Conservation (phyloP, 2,329 filamentous ascomycete genomes). For the Capronia epimyces region DNA sequence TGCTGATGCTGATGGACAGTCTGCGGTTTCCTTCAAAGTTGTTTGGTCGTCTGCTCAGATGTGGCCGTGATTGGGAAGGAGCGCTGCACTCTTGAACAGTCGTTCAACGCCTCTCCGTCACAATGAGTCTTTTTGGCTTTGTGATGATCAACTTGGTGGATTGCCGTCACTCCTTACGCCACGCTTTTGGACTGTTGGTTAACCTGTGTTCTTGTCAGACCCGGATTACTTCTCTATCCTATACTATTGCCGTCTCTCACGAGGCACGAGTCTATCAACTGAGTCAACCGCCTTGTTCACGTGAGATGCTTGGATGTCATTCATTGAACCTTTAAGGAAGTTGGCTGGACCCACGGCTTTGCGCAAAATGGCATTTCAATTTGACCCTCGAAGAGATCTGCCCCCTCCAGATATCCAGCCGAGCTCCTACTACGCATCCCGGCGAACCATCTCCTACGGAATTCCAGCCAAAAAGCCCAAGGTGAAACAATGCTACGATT, state of each 20-base stretch:
- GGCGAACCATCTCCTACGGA: conserved; percentile 7
- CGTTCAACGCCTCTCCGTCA: too few species aligned
- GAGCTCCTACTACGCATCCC: conserved; percentile 18
- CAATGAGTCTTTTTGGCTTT: too few species aligned
- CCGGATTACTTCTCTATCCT: too few species aligned
- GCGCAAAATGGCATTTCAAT: conserved; percentile 10
- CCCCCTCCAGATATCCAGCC: conserved; percentile 18
- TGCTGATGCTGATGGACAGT: too few species aligned
- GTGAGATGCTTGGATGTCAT: neutral
- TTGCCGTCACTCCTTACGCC: neutral
- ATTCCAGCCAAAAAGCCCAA: conserved; percentile 19
- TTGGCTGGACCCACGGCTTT: neutral
- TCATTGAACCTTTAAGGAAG: neutral
- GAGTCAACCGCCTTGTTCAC: neutral
- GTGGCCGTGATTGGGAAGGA: too few species aligned
- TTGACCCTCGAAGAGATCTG: conserved; percentile 19
- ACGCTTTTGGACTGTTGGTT: neutral
- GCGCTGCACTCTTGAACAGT: too few species aligned
- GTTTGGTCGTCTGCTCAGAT: too few species aligned
- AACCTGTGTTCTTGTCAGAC: neutral
- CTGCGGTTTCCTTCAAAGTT: too few species aligned
- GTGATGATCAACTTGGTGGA: neutral
- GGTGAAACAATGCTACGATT: conserved; percentile 27
- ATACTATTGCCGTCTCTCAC: neutral
- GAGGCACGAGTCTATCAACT: neutral